Evolutionary conservation across 2,329 filamentous ascomycete species (phyloP).

Genomic region (Sclerotinia spermophila): DNA sequence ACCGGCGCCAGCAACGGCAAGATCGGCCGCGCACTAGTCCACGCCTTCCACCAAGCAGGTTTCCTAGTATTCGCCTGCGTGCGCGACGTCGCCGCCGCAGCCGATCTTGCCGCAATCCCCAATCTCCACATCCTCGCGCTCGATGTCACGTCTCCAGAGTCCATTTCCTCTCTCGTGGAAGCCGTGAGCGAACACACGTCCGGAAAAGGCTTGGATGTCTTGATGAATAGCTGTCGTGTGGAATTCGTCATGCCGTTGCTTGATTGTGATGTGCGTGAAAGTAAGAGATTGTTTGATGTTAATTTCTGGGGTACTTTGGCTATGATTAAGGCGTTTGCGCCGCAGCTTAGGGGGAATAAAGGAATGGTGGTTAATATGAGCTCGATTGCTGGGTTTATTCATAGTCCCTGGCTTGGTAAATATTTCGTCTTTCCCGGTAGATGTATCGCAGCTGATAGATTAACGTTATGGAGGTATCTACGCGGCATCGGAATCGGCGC

Average conservation of each 20-base stretch:
- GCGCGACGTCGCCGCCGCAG: neutral
- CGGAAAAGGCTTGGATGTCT: slow-evolving; percentile 5
- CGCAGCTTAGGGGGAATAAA: slow-evolving; percentile 29
- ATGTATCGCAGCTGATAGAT: neutral
- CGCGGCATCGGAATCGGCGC: neutral
- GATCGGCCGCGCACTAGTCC: slow-evolving; percentile 13
- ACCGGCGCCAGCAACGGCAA: slow-evolving; percentile 14
- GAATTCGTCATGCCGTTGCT: slow-evolving; percentile 19
- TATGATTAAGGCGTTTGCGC: slow-evolving; percentile 32
- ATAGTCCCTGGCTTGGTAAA: slow-evolving; percentile 18
- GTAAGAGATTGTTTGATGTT: slow-evolving; percentile 17
- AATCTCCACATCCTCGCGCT: neutral
- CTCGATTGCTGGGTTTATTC: slow-evolving; percentile 16
- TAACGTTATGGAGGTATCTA: neutral
- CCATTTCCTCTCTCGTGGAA: slow-evolving; percentile 4
- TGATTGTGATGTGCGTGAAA: slow-evolving; percentile 10
- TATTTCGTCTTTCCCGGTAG: neutral
- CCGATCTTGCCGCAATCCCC: neutral
- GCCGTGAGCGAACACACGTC: slow-evolving; percentile 5
- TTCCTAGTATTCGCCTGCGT: slow-evolving; percentile 14
- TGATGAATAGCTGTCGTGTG: slow-evolving; percentile 19
- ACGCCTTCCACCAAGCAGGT: slow-evolving; percentile 13
- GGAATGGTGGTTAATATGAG: slow-evolving; percentile 34
- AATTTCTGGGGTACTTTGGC: slow-evolving; percentile 25
- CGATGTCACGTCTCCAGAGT: slow-evolving; percentile 2